phyloP scores from a whole-genome alignment of 345 rosid genomes.

The Populus tremula region DNA sequence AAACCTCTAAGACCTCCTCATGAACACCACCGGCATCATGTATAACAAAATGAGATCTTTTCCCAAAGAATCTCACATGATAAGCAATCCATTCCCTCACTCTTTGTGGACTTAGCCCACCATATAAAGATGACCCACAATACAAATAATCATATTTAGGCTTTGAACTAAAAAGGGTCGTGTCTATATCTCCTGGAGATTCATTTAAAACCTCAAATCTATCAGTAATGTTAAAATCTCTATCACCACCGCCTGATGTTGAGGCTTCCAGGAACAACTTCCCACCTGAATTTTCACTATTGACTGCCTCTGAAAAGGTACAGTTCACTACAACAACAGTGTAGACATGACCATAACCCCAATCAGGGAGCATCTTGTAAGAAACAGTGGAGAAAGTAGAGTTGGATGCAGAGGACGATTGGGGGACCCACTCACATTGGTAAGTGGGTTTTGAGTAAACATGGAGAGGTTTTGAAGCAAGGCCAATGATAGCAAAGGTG shows the following conservation, averaged over 20 bases:
- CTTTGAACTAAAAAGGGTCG: slow-evolving; percentile 33
- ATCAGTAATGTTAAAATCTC: slow-evolving; percentile 51
- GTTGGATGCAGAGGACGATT: background rate
- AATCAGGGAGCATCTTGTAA: slow-evolving; percentile 72
- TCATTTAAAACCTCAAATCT: slow-evolving; percentile 52
- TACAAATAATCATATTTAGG: slow-evolving; percentile 78
- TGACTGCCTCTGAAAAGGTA: slow-evolving; percentile 54
- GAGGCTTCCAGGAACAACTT: slow-evolving; percentile 62
- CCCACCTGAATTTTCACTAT: slow-evolving; percentile 69
- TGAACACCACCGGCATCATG: slow-evolving; percentile 90
- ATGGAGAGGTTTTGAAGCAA: slow-evolving; percentile 84
- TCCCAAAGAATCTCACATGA: slow-evolving; percentile 71
- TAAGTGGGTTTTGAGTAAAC: slow-evolving; percentile 63
- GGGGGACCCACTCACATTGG: slow-evolving; percentile 61
- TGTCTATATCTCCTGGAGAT: slow-evolving; percentile 41
- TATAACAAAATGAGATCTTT: slow-evolving; percentile 70
- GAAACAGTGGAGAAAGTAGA: slow-evolving; percentile 27
- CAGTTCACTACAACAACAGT: slow-evolving; percentile 82
- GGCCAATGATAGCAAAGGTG: slow-evolving; percentile 70
- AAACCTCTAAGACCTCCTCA: slow-evolving; percentile 64
- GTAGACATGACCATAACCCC: slow-evolving; percentile 95
- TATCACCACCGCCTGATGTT: slow-evolving; percentile 68
- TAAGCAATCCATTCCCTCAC: slow-evolving; percentile 86
- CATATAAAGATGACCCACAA: slow-evolving; percentile 83
- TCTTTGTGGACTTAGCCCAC: slow-evolving; percentile 73